phyloP scores from a whole-genome alignment of 768 basidiomycete genomes.

The Paxillus rubicundulus region DNA sequence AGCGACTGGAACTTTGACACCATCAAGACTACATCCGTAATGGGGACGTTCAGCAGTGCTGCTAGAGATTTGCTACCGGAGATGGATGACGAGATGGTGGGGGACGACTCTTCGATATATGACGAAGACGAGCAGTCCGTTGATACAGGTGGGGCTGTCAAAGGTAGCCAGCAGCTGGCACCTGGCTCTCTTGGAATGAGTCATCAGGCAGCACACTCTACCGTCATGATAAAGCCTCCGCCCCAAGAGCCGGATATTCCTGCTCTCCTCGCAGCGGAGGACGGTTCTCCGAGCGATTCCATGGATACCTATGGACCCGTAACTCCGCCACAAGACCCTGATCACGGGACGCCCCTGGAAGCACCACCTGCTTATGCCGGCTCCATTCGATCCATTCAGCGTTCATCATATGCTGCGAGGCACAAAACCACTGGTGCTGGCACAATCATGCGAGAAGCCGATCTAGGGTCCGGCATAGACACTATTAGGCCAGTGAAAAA shows the following conservation, averaged over 20 bases:
- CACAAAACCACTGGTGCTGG: slow-evolving; percentile 60
- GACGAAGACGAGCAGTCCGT: slow-evolving; percentile 53
- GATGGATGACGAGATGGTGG: slow-evolving; percentile 51
- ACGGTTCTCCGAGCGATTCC: slow-evolving; percentile 42
- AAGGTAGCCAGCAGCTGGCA: slow-evolving; percentile 54
- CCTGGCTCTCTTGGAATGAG: slow-evolving; percentile 47
- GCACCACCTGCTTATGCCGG: slow-evolving; percentile 74
- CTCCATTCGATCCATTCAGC: slow-evolving; percentile 58
- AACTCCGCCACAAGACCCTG: slow-evolving; percentile 30
- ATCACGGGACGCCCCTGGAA: slow-evolving; percentile 43
- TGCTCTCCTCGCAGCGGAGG: slow-evolving; percentile 36
- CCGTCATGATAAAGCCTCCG: slow-evolving; percentile 58
- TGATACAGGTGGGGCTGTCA: slow-evolving; percentile 61
- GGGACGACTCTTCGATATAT: slow-evolving; percentile 36
- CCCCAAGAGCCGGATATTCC: slow-evolving; percentile 43
- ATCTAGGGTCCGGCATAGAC: slow-evolving; percentile 83
- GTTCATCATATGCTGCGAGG: slow-evolving; percentile 79
- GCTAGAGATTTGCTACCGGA: slow-evolving; percentile 65
- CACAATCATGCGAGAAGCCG: slow-evolving; percentile 74
- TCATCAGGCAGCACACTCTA: slow-evolving; percentile 60
- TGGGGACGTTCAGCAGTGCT: slow-evolving; percentile 77
- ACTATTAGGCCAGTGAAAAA: slow-evolving; percentile 95
- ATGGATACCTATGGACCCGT: slow-evolving; percentile 35
- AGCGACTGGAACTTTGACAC: slow-evolving; percentile 98
- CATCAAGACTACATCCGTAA: slow-evolving; percentile 63